These are phyloP conservation scores for Oryza australiensis DNA, from an alignment of 176 grass and related monocot genomes.

Conservation along the genomic window DNA sequence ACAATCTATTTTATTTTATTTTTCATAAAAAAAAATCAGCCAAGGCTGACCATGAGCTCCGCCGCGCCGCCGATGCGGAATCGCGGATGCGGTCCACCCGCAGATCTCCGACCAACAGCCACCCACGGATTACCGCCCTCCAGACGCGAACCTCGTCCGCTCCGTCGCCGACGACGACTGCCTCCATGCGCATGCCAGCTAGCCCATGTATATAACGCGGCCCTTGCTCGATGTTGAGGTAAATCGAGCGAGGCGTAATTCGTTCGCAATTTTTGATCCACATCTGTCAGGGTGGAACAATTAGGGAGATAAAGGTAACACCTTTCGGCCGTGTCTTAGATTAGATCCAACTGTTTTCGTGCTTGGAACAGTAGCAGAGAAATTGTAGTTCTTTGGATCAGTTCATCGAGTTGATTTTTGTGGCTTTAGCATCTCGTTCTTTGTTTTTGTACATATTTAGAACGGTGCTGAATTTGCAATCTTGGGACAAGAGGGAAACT, in stretches of 20 bases:
- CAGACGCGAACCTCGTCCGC: neutral
- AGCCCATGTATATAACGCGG: neutral
- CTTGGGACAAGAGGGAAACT: neutral
- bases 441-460: slow-evolving; percentile 1
- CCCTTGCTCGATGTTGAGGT: neutral
- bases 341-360: neutral
- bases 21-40: too few species aligned
- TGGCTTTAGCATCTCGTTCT: neutral
- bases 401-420: neutral
- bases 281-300: neutral
- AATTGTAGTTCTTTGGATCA: neutral
- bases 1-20: too few species aligned
- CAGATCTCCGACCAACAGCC: neutral
- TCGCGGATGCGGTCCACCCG: neutral
- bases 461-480: neutral
- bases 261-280: neutral
- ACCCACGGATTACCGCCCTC: neutral
- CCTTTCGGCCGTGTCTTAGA: neutral
- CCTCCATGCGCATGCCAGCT: neutral
- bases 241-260: neutral
- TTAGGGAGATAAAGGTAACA: neutral
- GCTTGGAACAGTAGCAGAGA: neutral
- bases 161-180: neutral
- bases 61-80: neutral
- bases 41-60: neutral